These are phyloP conservation scores for Termitomyces sp. DNA, from an alignment of 1,284 basidiomycete species.

Conservation along the genomic window DNA sequence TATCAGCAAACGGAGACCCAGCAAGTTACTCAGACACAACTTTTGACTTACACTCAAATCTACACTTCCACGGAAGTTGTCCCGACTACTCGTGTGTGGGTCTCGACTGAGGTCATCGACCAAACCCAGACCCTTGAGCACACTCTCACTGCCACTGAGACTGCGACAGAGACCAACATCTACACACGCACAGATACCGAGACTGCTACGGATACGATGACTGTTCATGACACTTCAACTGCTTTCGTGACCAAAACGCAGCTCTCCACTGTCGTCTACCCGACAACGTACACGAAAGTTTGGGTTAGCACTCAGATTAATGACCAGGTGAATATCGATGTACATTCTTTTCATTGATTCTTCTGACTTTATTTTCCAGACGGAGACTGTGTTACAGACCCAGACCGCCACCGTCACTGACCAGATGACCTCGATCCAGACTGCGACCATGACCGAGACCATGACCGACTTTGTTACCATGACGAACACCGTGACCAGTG, in stretches of 20 bases:
- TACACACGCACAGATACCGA: conserved; percentile 49
- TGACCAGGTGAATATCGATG: conserved; percentile 43
- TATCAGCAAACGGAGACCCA: conserved; percentile 32
- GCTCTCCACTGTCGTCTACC: conserved; percentile 40
- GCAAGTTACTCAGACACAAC: conserved; percentile 32
- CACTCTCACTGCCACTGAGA: conserved; percentile 59
- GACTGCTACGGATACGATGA: conserved; percentile 44
- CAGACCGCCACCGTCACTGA: conserved; percentile 44
- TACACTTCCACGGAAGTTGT: conserved; percentile 51
- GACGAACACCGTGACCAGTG: conserved; percentile 38
- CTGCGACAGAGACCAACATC: conserved; percentile 46
- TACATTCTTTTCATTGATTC: neutral
- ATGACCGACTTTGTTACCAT: conserved; percentile 41
- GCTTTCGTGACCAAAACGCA: conserved; percentile 43
- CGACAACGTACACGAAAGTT: conserved; percentile 52
- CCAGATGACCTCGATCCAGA: conserved; percentile 35
- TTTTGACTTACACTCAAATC: conserved; percentile 39
- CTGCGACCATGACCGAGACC: conserved; percentile 39
- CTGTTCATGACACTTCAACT: conserved; percentile 36
- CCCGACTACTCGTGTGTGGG: conserved; percentile 59
- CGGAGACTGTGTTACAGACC: conserved; percentile 47
- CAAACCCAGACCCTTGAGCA: conserved; percentile 50
- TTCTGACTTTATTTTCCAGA: conserved; percentile 29
- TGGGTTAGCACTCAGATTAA: conserved; percentile 55
- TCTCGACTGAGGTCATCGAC: conserved; percentile 61